A percentile compares a stretch with the other conserved stretches of the same genome.
Evolutionary conservation across 2,329 filamentous ascomycete genomes (phyloP).

Genomic region (Hypoxylon sp.): DNA sequence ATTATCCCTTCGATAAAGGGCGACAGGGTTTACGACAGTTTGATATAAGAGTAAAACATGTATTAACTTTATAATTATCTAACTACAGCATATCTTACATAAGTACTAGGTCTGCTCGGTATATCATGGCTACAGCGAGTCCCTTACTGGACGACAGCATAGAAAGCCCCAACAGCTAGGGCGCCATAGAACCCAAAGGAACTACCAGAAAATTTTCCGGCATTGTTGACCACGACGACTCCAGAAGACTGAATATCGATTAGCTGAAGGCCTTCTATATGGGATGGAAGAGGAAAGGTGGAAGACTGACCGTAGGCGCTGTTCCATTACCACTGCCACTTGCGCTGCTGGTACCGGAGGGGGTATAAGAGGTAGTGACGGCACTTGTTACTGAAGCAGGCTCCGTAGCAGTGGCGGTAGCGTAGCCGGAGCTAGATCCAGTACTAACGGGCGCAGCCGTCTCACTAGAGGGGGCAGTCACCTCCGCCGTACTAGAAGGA

Average conservation of each 20-base stretch:
- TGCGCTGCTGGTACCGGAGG: slow-evolving; percentile 24
- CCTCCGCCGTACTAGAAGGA: slow-evolving; percentile 7
- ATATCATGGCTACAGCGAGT: neutral
- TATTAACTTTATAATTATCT: slow-evolving; percentile 23
- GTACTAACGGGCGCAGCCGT: slow-evolving; percentile 4
- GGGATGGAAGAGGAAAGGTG: neutral
- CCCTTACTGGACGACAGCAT: slow-evolving; percentile 30
- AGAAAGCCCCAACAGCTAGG: slow-evolving; percentile 36
- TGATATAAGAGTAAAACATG: neutral
- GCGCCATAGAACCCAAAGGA: slow-evolving; percentile 36
- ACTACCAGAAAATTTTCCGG: slow-evolving; percentile 27
- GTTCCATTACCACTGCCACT: slow-evolving; percentile 24
- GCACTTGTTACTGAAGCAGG: slow-evolving; percentile 1
- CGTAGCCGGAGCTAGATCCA: slow-evolving; percentile 12
- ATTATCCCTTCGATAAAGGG: neutral
- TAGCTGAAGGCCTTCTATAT: slow-evolving; percentile 12
- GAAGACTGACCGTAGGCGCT: slow-evolving; percentile 33
- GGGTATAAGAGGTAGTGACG: slow-evolving; percentile 2
- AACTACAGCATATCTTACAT: slow-evolving; percentile 17
- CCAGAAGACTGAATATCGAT: slow-evolving; percentile 32
- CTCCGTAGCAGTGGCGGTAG: slow-evolving; percentile 14
- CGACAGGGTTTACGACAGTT: neutral
- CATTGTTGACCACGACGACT: slow-evolving; percentile 18
- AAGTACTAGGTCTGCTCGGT: neutral
- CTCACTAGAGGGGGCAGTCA: neutral